Evolutionary conservation across 768 basidiomycete species (phyloP), one percentile per base, ranked within the genome.

Genomic region (Pleurotus tuber-regium): DNA sequence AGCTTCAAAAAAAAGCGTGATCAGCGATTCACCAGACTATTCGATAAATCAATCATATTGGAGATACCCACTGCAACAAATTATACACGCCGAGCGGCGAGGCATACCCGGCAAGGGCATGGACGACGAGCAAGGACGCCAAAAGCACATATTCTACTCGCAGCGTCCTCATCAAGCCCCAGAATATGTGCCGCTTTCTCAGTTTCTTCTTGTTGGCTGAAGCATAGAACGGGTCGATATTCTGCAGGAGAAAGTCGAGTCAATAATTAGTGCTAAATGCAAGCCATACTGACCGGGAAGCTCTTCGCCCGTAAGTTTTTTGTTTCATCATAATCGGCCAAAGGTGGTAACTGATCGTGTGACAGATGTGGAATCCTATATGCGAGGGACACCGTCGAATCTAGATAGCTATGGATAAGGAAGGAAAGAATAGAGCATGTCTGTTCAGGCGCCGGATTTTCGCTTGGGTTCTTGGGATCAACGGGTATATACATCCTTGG

Each of bases 401-500:
- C 80, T 53, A 87, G 65, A 66, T 75, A 88, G n/a, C 67, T 63
- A 59, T 74, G 86, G 3, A 72, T 59, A 14, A 76, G 30, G n/a
- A 69, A 57, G 2, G 71, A 76, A 29, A 79, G 60, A 46, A 70
- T 57, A 2, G 78, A 75, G 1, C 78, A 74, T 6, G 76, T 79
- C 57, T 81, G 78, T 54, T 83, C 79, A 1, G 74, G 71, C 50
- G 72, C 71, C 4, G 66, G 62, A 16, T 58, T 55, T 18, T 50
- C 36, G 41, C 60, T 59, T 14, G 71, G 66, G 19, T 74, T 61
- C 62, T 73, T 69, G 1, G 80, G 75, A 56, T 87, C 77, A 21
- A 79, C 68, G 4, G 86, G 84, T 2, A 75, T 62, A 62, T 87
- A 87, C 40, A 70, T 70, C 12, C 81, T 68, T 4, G 86, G 86